Conservation (phyloP, 176 grass and related monocot species). For the Carex myosuroides region DNA sequence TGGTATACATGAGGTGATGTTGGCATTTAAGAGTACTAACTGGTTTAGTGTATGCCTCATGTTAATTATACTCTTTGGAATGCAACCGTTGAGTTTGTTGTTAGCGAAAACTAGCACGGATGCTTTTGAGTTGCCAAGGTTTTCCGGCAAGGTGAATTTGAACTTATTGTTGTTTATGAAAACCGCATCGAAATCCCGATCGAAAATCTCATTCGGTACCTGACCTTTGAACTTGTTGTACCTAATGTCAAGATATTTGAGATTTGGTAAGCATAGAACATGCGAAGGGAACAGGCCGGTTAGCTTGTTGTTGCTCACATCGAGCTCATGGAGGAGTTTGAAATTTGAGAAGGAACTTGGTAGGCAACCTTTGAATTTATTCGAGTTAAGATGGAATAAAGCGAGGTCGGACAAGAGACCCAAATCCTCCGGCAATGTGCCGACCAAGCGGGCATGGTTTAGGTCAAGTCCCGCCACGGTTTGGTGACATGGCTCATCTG, state of each 20-base stretch:
- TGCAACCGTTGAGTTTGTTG: conserved; percentile 36
- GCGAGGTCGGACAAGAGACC: conserved; percentile 67
- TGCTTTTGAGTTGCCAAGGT: conserved; percentile 63
- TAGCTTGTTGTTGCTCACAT: conserved; percentile 81
- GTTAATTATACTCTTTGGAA: conserved; percentile 29
- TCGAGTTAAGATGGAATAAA: conserved; percentile 82
- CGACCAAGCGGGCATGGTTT: conserved; percentile 49
- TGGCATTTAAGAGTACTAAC: conserved; percentile 54
- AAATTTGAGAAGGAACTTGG: conserved; percentile 39
- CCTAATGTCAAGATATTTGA: conserved; percentile 66
- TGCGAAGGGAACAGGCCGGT: conserved; percentile 57
- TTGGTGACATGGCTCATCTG: conserved; percentile 25
- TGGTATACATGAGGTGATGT: conserved; percentile 59
- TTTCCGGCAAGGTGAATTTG: conserved; percentile 54
- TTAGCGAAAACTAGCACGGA: conserved; percentile 74
- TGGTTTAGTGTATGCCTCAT: conserved; percentile 63
- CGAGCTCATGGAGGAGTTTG: conserved; percentile 54
- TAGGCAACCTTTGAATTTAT: conserved; percentile 47
- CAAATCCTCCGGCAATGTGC: conserved; percentile 51
- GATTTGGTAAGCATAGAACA: conserved; percentile 52
- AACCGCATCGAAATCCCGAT: conserved; percentile 64
- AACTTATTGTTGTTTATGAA: conserved; percentile 92
- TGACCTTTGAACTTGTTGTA: conserved; percentile 62
- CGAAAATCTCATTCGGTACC: conserved; percentile 48
- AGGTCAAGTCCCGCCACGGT: conserved; percentile 68